Evolutionary conservation across 805 yeast genomes (phyloP).

Genomic region (Kazachstania viticola): DNA sequence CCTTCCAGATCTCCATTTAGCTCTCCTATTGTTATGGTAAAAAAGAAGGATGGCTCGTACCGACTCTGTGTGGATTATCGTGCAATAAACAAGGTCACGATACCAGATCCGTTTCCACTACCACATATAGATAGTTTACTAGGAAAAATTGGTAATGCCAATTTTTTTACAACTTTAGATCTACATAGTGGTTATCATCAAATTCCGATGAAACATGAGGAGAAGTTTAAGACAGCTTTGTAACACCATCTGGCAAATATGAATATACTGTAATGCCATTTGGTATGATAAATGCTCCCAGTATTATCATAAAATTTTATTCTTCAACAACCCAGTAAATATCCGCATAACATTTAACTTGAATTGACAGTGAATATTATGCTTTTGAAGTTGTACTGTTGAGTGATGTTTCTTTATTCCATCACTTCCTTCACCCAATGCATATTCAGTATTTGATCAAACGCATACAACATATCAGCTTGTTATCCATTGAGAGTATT

Average conservation of each 20-base stretch:
- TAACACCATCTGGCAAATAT: slow-evolving; percentile 1
- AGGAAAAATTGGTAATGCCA: neutral
- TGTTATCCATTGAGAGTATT: slow-evolving; percentile 3
- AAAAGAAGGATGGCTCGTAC: slow-evolving; percentile 6
- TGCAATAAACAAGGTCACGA: slow-evolving; percentile 3
- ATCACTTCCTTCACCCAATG: slow-evolving; percentile 6
- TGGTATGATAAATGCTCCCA: slow-evolving; percentile 7
- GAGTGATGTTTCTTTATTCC: slow-evolving; percentile 5
- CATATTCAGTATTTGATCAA: slow-evolving; percentile 5
- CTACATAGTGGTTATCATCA: neutral
- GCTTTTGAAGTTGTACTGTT: slow-evolving; percentile 9
- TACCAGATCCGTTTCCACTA: slow-evolving; percentile 5
- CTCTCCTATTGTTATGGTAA: slow-evolving; percentile 10
- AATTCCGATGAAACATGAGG: neutral
- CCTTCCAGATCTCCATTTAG: slow-evolving; percentile 7
- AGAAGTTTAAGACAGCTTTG: slow-evolving; percentile 2
- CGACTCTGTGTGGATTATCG: slow-evolving; percentile 7
- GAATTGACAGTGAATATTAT: slow-evolving; percentile 23
- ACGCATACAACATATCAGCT: slow-evolving; percentile 6
- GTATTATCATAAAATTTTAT: slow-evolving; percentile 10
- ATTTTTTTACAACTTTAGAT: neutral
- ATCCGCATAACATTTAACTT: slow-evolving; percentile 27
- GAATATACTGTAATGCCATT: slow-evolving; percentile 3
- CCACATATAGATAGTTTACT: slow-evolving; percentile 3
- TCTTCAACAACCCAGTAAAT: slow-evolving; percentile 1